Evolutionary conservation across 2,329 filamentous ascomycete species (phyloP), one percentile per base, ranked within the genome.

Genomic region (Xylariales sp.): DNA sequence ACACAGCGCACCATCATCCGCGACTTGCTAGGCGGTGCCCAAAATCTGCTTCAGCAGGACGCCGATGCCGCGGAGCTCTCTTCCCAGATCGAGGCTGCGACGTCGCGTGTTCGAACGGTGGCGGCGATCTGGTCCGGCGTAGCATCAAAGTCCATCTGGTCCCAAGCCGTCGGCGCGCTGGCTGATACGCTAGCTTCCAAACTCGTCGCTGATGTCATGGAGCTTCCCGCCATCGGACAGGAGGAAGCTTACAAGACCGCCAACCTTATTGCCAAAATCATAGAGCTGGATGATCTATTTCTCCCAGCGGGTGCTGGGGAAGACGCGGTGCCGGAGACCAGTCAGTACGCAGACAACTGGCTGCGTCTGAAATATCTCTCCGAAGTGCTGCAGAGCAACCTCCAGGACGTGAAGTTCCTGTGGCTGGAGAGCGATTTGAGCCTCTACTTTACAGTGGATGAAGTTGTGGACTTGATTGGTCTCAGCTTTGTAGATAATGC

Each of bases 381-480:
- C 44, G 75, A 83, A 55, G 72, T 83, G 19, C 62, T 84, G 46
- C 79, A 84, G 62, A 81, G 78, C 48, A 82, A 83, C 50, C 62
- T 83, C 37, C 74, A 73, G 44, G 80, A 83, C 44, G 74, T 84
- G 40, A 69, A 67, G 40, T 82, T 67, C 45, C 57, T 84, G 25
- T 84, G 80, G 80, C 69, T 74, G 50, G 78, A 84, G 45, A 79
- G 78, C 56, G 78, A 83, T 55, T 62, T 84, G 29, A 81, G 78
- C 45, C 54, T 82, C 25, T 80, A 82, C 55, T 83, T 83, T 48
- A 67, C 72, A 1, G 68, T 64, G 6, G 70, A 71, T 5, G 79
- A 83, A 60, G 76, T 83, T 12, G 59, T 82, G 23, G 78, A 84
- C 44, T 54, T 84, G 49, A 74, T 83, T 31, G 66, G 71, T 35